phyloP scores from a whole-genome alignment of 2,329 filamentous ascomycete genomes.

The Trichoderma atrobrunneum region DNA sequence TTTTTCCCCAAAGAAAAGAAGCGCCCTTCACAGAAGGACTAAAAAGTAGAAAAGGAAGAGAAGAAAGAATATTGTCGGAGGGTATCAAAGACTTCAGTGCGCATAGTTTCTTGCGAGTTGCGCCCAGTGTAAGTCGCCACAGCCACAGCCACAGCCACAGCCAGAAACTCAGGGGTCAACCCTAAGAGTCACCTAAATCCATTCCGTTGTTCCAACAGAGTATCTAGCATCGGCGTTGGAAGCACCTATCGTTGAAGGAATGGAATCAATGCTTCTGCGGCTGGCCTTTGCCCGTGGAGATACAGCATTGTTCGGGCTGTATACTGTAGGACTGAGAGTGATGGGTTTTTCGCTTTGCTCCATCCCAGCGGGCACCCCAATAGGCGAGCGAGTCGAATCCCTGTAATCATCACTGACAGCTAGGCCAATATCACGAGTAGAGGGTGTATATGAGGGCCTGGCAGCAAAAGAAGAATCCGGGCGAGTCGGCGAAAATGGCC shows the following conservation, averaged over 20 bases:
- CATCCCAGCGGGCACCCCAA: constrained; percentile 28
- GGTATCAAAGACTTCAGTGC: background rate
- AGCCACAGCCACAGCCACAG: background rate
- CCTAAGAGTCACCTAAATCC: constrained; percentile 18
- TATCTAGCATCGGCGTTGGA: background rate
- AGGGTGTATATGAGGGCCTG: background rate
- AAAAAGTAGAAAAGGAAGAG: background rate
- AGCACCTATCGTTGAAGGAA: background rate
- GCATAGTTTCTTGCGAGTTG: background rate
- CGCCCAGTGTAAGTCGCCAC: background rate
- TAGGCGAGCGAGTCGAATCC: constrained; percentile 33
- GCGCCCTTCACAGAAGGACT: background rate
- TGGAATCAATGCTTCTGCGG: background rate
- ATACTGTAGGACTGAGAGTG: constrained; percentile 52
- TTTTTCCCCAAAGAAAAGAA: background rate
- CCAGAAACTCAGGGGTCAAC: background rate
- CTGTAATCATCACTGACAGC: background rate
- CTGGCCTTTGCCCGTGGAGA: background rate
- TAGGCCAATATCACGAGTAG: background rate
- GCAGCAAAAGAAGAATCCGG: background rate
- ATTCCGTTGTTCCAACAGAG: constrained; percentile 19
- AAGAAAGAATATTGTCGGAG: background rate
- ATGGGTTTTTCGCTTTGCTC: constrained; percentile 26
- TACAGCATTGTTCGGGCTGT: constrained; percentile 37
- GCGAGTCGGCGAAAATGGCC: background rate